Evolutionary conservation across 1,284 basidiomycete species (phyloP), one percentile per base, ranked within the genome.

Genomic region (Papiliotrema terrestris): DNA sequence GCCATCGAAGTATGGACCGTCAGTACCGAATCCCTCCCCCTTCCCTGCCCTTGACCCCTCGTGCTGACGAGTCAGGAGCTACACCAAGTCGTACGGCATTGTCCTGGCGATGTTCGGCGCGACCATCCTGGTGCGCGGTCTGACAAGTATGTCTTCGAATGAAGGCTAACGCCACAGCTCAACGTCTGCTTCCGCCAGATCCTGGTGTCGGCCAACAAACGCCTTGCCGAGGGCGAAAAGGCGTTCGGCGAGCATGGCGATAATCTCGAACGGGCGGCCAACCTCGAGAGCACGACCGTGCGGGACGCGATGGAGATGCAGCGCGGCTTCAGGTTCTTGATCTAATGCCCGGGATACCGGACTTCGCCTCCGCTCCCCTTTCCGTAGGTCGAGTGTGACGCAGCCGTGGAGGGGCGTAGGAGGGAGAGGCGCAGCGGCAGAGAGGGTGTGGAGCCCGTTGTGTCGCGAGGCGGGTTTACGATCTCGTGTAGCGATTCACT

Each of bases 21-120:
- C 6, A 32, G 29, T 32, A 32, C 29, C 5, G 6, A 5, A 32
- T 32, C 29, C 11, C 29, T 32, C 5, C 29, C 6, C 29, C 29
- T 32, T n/a, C n/a, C n/a, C 29, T 32, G 29, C 5, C 29, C 11
- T 32, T 32, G n/a, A n/a, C 87, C 88, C 80, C 90, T 72, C 78
- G 86, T 80, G 36, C 70, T 69, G 71, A 57, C 52, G 23, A 53
- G 69, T 19, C 63, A 58, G 35, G 58, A 56, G 19, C 13, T 75
- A 71, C 60, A 57, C 65, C 51, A 63, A 67, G 19, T 69, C 69
- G 3, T 75, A 74, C 61, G 68, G 57, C n/a, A 68, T 73, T 49
- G 60, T 61, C 15, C 49, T 65, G n/a, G 57, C 62, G 36, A 63
- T 60, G 54, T 71, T 69, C 48, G 60, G 59, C n/a, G 48, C 67